Base-by-base conservation (phyloP, 345 rosid genomes). In the Aquilaria malaccensis region DNA sequence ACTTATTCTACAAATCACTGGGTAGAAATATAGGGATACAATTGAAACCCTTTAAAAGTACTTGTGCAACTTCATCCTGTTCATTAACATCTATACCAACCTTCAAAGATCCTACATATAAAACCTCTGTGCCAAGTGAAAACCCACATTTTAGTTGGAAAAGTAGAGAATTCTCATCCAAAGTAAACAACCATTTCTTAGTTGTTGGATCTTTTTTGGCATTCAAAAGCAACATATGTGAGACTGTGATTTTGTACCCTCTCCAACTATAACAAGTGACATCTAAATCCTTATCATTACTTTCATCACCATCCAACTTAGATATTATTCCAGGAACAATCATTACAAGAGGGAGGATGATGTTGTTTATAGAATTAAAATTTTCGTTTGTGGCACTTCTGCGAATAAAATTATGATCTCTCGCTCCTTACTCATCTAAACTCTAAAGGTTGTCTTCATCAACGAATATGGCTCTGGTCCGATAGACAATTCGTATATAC, bases 91-190 rank as follows among this genome's bases (percentile, higher is more conserved):
- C 86, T 52, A 84, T 50, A 60, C 81, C 89, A 52, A 43, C 86
- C 81, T 84, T 84, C 43, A 84, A 76, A 50, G 81, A 81, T 11
- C 89, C 89, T 49, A 84, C 84, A 69, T 77, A 84, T 13, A 84
- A 55, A 33, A 81, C 76, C 65, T 79, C 89, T 4, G 77, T 74
- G 33, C 76, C 83, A 30, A 74, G 33, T 3, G 81, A 68, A 71
- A 84, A 79, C 1, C 81, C 84, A 72, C 77, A 84, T 68, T 72
- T 81, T 11, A 81, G 46, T 56, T 84, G 89, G 49, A 74, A 56
- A 0, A 30, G 37, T 61, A 81, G 64, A 30, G 78, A 70, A 74
- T 84, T 86, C 68, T 84, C 77, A 63, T 84, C 89, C 5, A 47
- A 69, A 58, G 67, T 72, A 68, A 84, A 84, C 54, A 66, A 62